These are phyloP conservation scores for Onygena corvina DNA, from an alignment of 2,329 filamentous ascomycete species.

Conservation along the genomic window DNA sequence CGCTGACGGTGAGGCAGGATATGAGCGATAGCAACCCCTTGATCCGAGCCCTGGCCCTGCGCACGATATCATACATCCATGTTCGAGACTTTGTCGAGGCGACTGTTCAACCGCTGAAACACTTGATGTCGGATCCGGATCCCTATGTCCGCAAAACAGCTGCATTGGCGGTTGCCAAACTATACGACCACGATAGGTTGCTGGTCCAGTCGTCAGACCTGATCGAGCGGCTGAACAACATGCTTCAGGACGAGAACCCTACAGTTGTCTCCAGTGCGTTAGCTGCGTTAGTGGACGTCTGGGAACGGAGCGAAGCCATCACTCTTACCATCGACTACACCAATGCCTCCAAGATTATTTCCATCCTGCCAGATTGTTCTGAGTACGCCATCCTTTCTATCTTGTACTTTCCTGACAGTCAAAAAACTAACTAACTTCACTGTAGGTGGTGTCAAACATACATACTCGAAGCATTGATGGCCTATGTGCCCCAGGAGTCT, in stretches of 20 bases:
- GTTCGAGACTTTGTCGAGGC: slow-evolving; percentile 91
- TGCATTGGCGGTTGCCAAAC: slow-evolving; percentile 88
- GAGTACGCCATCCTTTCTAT: slow-evolving; percentile 51
- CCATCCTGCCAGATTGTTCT: slow-evolving; percentile 90
- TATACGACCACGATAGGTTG: slow-evolving; percentile 89
- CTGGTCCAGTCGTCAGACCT: slow-evolving; percentile 84
- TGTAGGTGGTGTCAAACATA: slow-evolving; percentile 94
- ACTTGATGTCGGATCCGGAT: slow-evolving; percentile 70
- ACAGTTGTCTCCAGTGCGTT: slow-evolving; percentile 93
- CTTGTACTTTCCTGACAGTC: not conserved
- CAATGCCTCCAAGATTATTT: slow-evolving; percentile 96
- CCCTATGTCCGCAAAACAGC: slow-evolving; percentile 97
- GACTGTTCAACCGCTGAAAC: slow-evolving; percentile 71
- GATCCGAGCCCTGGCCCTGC: slow-evolving; percentile 78
- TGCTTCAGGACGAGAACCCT: slow-evolving; percentile 90
- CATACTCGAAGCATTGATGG: slow-evolving; percentile 94
- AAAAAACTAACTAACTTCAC: not conserved
- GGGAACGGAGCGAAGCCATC: slow-evolving; percentile 94
- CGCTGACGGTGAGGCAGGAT: slow-evolving; percentile 45
- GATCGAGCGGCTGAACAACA: slow-evolving; percentile 78
- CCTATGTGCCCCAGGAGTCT: slow-evolving; percentile 86
- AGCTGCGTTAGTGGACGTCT: slow-evolving; percentile 88
- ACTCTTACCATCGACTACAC: slow-evolving; percentile 96
- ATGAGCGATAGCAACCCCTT: slow-evolving; percentile 89
- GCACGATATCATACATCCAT: slow-evolving; percentile 95